Evolutionary conservation across 108 stramenopile genomes (phyloP), one percentile per base, ranked within the genome.

Genomic region (Conticribra weissflogii): DNA sequence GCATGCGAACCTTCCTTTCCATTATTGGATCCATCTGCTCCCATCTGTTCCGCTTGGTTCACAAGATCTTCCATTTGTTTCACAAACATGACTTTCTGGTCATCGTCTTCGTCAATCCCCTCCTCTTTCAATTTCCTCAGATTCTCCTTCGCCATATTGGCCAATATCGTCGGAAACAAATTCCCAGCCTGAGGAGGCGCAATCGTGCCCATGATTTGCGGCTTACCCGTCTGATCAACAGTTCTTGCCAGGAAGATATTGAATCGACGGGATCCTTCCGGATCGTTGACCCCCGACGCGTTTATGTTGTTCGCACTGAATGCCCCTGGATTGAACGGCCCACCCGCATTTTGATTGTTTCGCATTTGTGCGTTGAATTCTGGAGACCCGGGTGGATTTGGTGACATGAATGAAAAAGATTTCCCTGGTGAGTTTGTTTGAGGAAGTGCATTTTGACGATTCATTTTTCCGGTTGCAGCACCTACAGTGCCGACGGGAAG

Each of bases 181-280:
- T 96, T 96, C 2, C 95, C 95, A 14, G 89, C 92, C 57, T 89
- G 85, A 17, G 95, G 95, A 33, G 92, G 86, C 16, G 95, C 95
- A 66, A 96, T 87, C 2, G 92, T 88, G 0, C 95, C 95, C 61
- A 93, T 72, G 46, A 93, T 85, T 45, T 91, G 92, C 22, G 90
- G 90, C 31, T 82, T 86, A 3, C 90, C 90, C 63, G 78, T 74
- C 8, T 61, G 59, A 61, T 90, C 86, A 9, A 86, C 70, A 19
- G 89, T 85, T 22, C 95, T 78, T 0, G 95, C 85, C 55, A 96
- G 66, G 68, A 96, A 96, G 66, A 96, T 91, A 66, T 96, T 96
- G 86, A 96, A 96, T n/a, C 95, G 76, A 2, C 87, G 80, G 0
- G 90, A 92, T 14, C 95, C 95, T 34, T 85, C 88, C 23, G 95